Percentiles rank a stretch among this genome's conserved stretches.
Evolutionary conservation across 2,329 filamentous ascomycete genomes (phyloP).

Genomic region (Tolypocladium ovalisporum): DNA sequence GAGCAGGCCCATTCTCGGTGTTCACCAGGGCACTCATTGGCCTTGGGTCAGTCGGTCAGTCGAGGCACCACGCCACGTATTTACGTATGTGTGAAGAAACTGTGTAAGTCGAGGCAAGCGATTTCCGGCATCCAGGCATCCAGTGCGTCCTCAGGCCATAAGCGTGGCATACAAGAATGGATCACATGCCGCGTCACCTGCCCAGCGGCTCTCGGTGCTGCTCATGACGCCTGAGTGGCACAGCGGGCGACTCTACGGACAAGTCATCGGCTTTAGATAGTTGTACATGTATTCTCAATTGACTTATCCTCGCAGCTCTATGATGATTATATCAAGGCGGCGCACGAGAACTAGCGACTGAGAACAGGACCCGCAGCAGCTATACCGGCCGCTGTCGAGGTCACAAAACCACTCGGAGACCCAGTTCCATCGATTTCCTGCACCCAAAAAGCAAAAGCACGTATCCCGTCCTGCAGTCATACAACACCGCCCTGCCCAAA

Average conservation of each 20-base stretch:
- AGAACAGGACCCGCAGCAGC: slow-evolving; percentile 13
- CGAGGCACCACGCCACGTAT: background rate
- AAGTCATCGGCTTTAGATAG: background rate
- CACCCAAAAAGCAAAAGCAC: slow-evolving; percentile 24
- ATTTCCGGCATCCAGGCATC: background rate
- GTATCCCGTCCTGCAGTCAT: slow-evolving; percentile 28
- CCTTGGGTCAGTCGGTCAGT: background rate
- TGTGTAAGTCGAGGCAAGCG: background rate
- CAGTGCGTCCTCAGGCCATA: background rate
- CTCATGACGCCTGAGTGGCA: background rate
- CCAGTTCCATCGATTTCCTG: slow-evolving; percentile 22
- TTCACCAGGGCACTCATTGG: background rate
- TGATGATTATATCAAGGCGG: slow-evolving; percentile 11
- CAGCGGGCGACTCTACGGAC: background rate
- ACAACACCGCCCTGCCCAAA: slow-evolving; percentile 30
- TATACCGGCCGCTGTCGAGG: slow-evolving; percentile 16
- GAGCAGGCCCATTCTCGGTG: background rate
- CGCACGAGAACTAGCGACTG: slow-evolving; percentile 10
- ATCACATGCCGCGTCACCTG: background rate
- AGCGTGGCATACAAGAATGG: background rate
- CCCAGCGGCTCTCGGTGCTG: background rate
- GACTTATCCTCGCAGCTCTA: slow-evolving; percentile 11
- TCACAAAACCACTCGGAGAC: slow-evolving; percentile 21
- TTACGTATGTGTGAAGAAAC: background rate
- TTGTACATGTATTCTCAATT: slow-evolving; percentile 19